Evolutionary conservation across 2,329 filamentous ascomycete genomes (phyloP).

Genomic region (Epichloe sp.): DNA sequence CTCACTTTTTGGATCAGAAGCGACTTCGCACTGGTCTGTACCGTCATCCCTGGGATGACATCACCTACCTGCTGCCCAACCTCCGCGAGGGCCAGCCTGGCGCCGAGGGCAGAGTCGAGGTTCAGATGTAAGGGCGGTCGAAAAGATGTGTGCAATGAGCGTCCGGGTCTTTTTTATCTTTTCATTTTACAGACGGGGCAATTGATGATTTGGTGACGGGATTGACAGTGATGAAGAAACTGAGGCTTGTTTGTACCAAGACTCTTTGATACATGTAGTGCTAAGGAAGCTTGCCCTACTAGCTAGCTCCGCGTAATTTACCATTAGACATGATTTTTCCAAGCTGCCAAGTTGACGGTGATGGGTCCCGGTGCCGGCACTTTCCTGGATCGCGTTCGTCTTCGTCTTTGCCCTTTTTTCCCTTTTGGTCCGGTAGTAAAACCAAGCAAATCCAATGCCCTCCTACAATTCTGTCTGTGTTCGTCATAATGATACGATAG

Average conservation of each 20-base stretch:
- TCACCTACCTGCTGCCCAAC: slow-evolving; percentile 84
- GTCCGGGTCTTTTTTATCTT: slow-evolving; percentile 13
- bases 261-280: slow-evolving; percentile 20
- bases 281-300: slow-evolving; percentile 16
- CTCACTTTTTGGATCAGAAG: slow-evolving; percentile 99
- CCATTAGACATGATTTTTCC: slow-evolving; percentile 15
- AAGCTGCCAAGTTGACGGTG: neutral
- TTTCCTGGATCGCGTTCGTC: neutral
- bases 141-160: slow-evolving; percentile 9
- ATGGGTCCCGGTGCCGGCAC: neutral
- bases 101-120: slow-evolving; percentile 78
- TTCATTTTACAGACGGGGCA: slow-evolving; percentile 11
- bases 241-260: neutral
- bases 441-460: no score
- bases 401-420: neutral
- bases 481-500: no score
- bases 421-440: neutral
- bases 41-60: slow-evolving; percentile 98
- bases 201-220: slow-evolving; percentile 19
- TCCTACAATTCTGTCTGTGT: no score
- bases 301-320: slow-evolving; percentile 7
- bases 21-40: slow-evolving; percentile 94
- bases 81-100: slow-evolving; percentile 59
- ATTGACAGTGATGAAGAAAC: slow-evolving; percentile 2
- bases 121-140: slow-evolving; percentile 47